These are phyloP conservation scores for Stachybotrys echinatus DNA, from an alignment of 2,329 filamentous ascomycete species.

Conservation along the genomic window DNA sequence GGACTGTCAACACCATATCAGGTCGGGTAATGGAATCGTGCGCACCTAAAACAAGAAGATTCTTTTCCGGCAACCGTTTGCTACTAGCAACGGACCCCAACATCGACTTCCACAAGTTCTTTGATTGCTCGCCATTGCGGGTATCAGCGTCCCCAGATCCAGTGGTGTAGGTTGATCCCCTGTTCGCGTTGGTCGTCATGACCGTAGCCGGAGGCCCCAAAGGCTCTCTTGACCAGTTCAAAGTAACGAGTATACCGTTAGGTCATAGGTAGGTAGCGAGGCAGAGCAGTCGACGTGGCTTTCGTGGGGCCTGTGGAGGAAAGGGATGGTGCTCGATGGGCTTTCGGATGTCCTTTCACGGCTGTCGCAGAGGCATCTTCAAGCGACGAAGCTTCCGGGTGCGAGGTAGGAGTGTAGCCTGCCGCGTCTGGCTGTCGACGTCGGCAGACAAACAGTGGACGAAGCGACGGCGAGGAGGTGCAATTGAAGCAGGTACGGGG, in stretches of 20 bases:
- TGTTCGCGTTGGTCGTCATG: conserved; percentile 50
- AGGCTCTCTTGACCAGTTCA: not conserved
- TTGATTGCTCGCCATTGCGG: conserved; percentile 67
- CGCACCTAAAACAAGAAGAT: conserved; percentile 77
- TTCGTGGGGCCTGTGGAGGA: not conserved
- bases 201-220: conserved; percentile 4
- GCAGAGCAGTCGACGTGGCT: not conserved
- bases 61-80: conserved; percentile 87
- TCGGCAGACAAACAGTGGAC: not conserved
- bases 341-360: not conserved
- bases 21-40: not conserved
- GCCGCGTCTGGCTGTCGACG: not conserved
- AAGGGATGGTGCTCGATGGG: not conserved
- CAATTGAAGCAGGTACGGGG: not conserved
- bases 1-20: conserved; percentile 19
- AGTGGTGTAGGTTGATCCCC: conserved; percentile 54
- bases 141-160: conserved; percentile 50
- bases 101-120: conserved; percentile 93
- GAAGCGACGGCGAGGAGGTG: not conserved
- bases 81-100: conserved; percentile 85
- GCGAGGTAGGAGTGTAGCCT: not conserved
- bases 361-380: not conserved
- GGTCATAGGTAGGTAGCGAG: conserved; percentile 5
- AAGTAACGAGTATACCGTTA: conserved; percentile 1
- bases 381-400: too few relatives aligned